Base-by-base conservation (phyloP, 306 rosid genomes). In the Chamaecrista fasciculata region DNA sequence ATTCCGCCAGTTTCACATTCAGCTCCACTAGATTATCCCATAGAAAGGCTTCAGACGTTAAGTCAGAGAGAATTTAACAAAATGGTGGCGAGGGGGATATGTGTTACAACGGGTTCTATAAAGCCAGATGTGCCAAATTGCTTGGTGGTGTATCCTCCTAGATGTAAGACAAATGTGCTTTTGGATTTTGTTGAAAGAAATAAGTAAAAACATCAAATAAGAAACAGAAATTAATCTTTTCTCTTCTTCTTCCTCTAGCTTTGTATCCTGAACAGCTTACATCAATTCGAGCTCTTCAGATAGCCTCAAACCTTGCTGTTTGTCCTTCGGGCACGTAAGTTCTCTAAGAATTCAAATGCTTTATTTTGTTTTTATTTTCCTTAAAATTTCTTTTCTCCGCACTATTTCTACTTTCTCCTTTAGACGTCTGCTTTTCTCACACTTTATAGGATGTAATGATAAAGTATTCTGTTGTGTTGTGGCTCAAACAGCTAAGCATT, bases 41-140 rank as follows among this genome's bases (percentile, higher is more conserved):
- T 25, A 57, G 86, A 83, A 72, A 75, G 68, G 52, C 70, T 81
- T 70, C 81, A 76, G 77, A 76, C 50, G 46, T 77, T 67, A 80
- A 78, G 81, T 73, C 58, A 72, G 69, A 77, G 76, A 74, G 88
- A 82, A 50, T 56, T 61, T 76, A 77, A 85, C 69, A 62, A 81
- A 78, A 82, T 74, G 78, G 88, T 91, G 74, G 97, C 97, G 11
- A 84, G 99, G 84, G 99, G 96, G 75, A 87, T 94, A 78, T 94
- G 97, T 77, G 65, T 94, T 72, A 84, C 96, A 31, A 80, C 64
- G 71, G 67, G 81, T 67, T 84, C 99, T 76, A 74, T 94, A 69
- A 87, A 80, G 80, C 77, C 86, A 74, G 88, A 81, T 68, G 57
- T 82, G 57, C 69, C 83, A 56, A 89, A 79, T 82, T 87, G 83